Percentiles rank a stretch among this genome's conserved stretches.
These are phyloP conservation scores for Boletus insuetus DNA, from an alignment of 768 basidiomycete genomes.

Conservation along the genomic window DNA sequence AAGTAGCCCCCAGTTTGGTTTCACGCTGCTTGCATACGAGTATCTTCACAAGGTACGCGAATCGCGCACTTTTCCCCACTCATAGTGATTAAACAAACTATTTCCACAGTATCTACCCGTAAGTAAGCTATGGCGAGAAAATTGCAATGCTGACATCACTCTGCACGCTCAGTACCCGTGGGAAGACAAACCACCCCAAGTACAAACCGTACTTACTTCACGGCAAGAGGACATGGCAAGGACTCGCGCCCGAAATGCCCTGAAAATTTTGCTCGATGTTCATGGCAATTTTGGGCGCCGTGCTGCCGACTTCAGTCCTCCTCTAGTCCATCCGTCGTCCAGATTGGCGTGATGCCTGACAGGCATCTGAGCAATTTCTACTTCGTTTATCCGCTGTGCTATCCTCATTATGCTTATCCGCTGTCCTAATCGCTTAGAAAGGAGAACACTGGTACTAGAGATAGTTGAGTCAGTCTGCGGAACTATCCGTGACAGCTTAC, in stretches of 20 bases:
- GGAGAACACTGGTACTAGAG: constrained; percentile 9
- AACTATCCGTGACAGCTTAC: constrained; percentile 2
- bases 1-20: constrained; percentile 93
- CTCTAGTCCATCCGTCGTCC: constrained; percentile 19
- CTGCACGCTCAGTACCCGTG: constrained; percentile 67
- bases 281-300: constrained; percentile 84
- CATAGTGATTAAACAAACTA: neutral
- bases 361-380: neutral
- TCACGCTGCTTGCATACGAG: constrained; percentile 82
- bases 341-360: constrained; percentile 17
- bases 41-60: constrained; percentile 60
- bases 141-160: neutral
- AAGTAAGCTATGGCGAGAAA: constrained; percentile 10
- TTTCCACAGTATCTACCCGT: constrained; percentile 32
- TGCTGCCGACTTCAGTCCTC: constrained; percentile 37
- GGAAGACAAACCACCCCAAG: constrained; percentile 62
- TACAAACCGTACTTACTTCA: constrained; percentile 68
- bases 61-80: neutral
- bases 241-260: constrained; percentile 89
- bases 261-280: constrained; percentile 87
- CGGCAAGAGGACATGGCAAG: constrained; percentile 81
- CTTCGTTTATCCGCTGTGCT: neutral
- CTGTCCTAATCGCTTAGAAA: constrained; percentile 19
- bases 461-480: neutral
- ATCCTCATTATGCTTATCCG: constrained; percentile 11